phyloP scores from a whole-genome alignment of 2,329 filamentous ascomycete species.

The Neospermospora avenae region DNA sequence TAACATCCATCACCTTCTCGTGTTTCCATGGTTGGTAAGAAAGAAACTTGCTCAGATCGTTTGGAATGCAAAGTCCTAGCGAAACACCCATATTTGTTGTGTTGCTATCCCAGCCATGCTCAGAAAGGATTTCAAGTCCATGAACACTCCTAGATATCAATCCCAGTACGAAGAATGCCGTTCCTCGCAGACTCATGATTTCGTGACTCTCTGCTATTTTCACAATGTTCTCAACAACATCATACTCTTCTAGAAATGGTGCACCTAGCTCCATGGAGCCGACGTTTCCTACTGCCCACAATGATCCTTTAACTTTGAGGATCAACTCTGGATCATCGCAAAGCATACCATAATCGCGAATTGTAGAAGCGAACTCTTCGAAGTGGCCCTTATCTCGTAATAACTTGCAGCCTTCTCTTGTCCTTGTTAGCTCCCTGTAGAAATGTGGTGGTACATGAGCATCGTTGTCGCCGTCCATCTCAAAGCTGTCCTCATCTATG shows the following conservation, averaged over 20 bases:
- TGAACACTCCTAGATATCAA: slow-evolving; percentile 89
- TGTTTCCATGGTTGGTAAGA: slow-evolving; percentile 60
- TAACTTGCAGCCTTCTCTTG: slow-evolving; percentile 85
- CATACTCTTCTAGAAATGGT: slow-evolving; percentile 84
- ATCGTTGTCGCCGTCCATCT: slow-evolving; percentile 44
- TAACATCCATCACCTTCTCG: slow-evolving; percentile 31
- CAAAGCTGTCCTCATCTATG: slow-evolving; percentile 40
- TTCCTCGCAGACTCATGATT: slow-evolving; percentile 90
- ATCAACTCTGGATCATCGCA: slow-evolving; percentile 81
- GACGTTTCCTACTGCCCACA: slow-evolving; percentile 98
- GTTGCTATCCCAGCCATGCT: slow-evolving; percentile 90
- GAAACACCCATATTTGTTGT: slow-evolving; percentile 79
- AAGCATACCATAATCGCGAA: slow-evolving; percentile 82
- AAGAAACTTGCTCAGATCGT: slow-evolving; percentile 74
- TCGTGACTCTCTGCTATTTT: slow-evolving; percentile 83
- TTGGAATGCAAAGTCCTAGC: slow-evolving; percentile 82
- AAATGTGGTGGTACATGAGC: slow-evolving; percentile 85
- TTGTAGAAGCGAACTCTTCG: slow-evolving; percentile 85
- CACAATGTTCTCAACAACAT: slow-evolving; percentile 84
- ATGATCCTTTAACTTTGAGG: slow-evolving; percentile 90
- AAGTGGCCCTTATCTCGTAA: slow-evolving; percentile 94
- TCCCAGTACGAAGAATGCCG: slow-evolving; percentile 93
- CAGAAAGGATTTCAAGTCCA: slow-evolving; percentile 84
- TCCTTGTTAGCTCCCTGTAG: slow-evolving; percentile 91
- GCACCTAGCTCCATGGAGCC: slow-evolving; percentile 97